Evolutionary conservation across 192 early-diverging fungal species (phyloP), one percentile per base, ranked within the genome.

Genomic region (Gigaspora rosea): DNA sequence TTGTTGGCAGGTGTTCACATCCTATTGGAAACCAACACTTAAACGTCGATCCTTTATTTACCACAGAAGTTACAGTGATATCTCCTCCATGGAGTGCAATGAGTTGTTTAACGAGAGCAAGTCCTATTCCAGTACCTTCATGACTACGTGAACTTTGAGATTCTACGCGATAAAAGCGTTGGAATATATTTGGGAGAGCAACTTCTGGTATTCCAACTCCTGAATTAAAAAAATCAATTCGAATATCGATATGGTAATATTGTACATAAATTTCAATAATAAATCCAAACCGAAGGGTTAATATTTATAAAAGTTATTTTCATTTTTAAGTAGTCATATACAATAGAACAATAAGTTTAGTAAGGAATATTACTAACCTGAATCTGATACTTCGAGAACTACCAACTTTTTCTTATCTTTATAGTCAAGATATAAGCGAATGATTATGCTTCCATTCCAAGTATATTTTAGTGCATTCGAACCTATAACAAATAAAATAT

Each of bases 121-220:
- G 27, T 27, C 27, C 27, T 27, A 27, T 27, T 27, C 27, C 27
- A 27, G 27, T 27, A 27, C 27, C 27, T 27, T 27, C 27, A 27
- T 27, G 1, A 27, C 27, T 27, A 27, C 27, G 27, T 27, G 27
- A 27, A 27, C 27, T 27, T 27, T 27, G 27, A 1, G 27, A 27
- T 27, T 27, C 27, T 27, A 27, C 27, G 1, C 27, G 27, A 27
- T 27, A 27, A 27, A 27, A 27, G 27, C 27, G 27, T 1, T 27
- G 27, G 27, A 27, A 27, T 27, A 27, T 27, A 27, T 27, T 76
- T 16, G 51, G 1, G 89, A 67, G 3, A 86, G 79, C 8, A 89
- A 66, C 2, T 88, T 88, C 35, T 27, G 27, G 27, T 27, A 91
- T 91, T 6, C 90, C 90, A 8, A 82, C 85, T 8, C 90, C 90